Base-by-base conservation (phyloP, 2,329 filamentous ascomycete species). In the Taxawa tesnikishii region DNA sequence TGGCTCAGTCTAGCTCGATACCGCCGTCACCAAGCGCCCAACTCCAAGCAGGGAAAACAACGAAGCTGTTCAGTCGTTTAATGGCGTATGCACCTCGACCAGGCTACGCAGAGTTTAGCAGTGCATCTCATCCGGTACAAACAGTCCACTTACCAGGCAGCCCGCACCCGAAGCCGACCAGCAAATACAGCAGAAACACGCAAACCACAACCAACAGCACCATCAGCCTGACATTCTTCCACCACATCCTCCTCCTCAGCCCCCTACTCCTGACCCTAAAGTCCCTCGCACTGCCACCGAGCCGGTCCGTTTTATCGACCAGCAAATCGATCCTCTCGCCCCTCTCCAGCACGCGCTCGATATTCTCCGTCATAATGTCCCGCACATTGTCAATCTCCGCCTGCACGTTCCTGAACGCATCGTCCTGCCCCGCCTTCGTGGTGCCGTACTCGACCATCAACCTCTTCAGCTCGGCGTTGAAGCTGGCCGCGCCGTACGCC, bases 151-250 rank as follows among this genome's bases (percentile, higher is more conserved):
- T 42, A 62, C 63, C 72, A 33, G 79, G 79, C 39, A 83, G 49
- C 5, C 79, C 79, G 52, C 79, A 83, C 4, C 75, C 78, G 56
- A 82, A 76, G 0, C 79, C 79, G 14, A 83, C 68, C 43, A 83
- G 74, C 9, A 83, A 49, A 51, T 83, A 83, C 4, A 82, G 48
- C 55, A 83, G 58, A 48, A 83, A 82, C 6, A 83, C 55, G 15
- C 90, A 59, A 2, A 87, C 83, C 27, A 94, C 50, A 4, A 59
- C 66, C 39, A 87, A 51, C 45, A 98, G 57, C 5, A 73, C 78
- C 85, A 96, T 94, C 45, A 98, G 61, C 64, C 92, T 92, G 28
- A 93, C 72, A 56, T 98, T 96, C 76, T 96, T 96, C 88, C 88
- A 96, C 90, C 90, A 98, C 90, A 98, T 96, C 59, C 79, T 73